Evolutionary conservation across 2,329 filamentous ascomycete genomes (phyloP), one percentile per base, ranked within the genome.

Genomic region (Cryphonectria parasitica): DNA sequence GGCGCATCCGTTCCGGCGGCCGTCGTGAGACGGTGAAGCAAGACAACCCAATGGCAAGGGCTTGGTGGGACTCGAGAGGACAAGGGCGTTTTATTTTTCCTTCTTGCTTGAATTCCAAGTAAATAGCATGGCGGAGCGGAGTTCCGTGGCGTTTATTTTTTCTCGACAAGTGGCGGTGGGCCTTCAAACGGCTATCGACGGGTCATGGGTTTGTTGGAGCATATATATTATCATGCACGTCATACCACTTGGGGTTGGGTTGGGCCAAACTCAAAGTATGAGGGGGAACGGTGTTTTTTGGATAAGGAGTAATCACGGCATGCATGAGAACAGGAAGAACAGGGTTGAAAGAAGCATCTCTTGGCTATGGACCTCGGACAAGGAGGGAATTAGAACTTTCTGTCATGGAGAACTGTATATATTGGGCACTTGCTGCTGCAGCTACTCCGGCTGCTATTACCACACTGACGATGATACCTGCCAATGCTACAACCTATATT

Each of bases 1-100:
- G 80, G 88, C 88, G 31, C 88, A 90, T 76, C 87, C 88, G 0
- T 86, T 89, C 75, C 83, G 78, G 77, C 79, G 86, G 74, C 83
- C 84, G 13, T 78, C 75, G 25, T 81, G 69, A 73, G 43, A 34
- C 10, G 28, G 17, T 8, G 19, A 1, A 15, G 28, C 58, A 61
- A 31, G 43, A 17, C 5, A 45, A 3, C 19, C 43, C 19, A 45
- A 17, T 22, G 19, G 17, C 41, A 43, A 43, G 41, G 17, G 45
- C 17, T 45, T 1, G 19, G 17, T 22, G 43, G 43, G 17, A 22
- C 43, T 17, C 3, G 17, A 45, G 43, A 45, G 43, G 6, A 7
- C n/a, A 19, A 19, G 43, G 58, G 28, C 5, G 28, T 34, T 34
- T 34, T 34, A 34, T 34, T 34, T 6, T 3, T 36, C 22, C 19